Base-by-base conservation (phyloP, 208 protist genomes). In the Wallacemonas sp. region DNA sequence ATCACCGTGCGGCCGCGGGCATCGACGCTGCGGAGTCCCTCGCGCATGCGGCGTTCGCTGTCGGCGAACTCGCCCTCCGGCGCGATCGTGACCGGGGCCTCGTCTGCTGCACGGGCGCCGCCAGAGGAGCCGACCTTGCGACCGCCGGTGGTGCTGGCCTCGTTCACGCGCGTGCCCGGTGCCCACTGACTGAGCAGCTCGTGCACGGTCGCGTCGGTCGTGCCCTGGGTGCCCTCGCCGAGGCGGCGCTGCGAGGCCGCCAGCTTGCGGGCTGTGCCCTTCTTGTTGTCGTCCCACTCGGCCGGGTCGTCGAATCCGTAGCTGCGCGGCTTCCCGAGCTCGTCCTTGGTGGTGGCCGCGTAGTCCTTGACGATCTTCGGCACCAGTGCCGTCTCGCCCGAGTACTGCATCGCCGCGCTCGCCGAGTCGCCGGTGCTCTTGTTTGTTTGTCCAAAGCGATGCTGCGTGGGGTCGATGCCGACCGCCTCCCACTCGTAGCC, bases 401-500 rank as follows among this genome's bases (percentile, higher is more conserved):
- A 36, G 38, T 36, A 18, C 8, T 33, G 39, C 33, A 71, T 62
- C 28, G 39, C 57, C 2, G 14, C 46, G 42, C 29, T 31, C 59
- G 74, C 14, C 1, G 52, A 28, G 2, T 57, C 18, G 20, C 36
- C 65, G 7, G 55, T 70, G 38, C 69, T 61, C 32, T 61, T 61
- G 33, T 16, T 48, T 1, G 66, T 65, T 25, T 61, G 62, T 2
- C 90, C 90, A 65, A 96, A 96, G 67, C 87, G 75, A 63, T 87
- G 69, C 61, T 86, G 68, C 23, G 77, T 82, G 2, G 86, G 82
- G 74, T 96, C 84, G 59, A 96, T 89, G 38, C 84, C 86, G 4
- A 63, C 42, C 18, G 41, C 48, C 14, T 87, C 81, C 88, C 91
- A 96, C 73, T 96, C 74, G 70, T 94, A 96, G 54, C 77, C 74